Base-by-base conservation (phyloP, 2,329 filamentous ascomycete genomes). In the Phaeophleospora eucalypticola region DNA sequence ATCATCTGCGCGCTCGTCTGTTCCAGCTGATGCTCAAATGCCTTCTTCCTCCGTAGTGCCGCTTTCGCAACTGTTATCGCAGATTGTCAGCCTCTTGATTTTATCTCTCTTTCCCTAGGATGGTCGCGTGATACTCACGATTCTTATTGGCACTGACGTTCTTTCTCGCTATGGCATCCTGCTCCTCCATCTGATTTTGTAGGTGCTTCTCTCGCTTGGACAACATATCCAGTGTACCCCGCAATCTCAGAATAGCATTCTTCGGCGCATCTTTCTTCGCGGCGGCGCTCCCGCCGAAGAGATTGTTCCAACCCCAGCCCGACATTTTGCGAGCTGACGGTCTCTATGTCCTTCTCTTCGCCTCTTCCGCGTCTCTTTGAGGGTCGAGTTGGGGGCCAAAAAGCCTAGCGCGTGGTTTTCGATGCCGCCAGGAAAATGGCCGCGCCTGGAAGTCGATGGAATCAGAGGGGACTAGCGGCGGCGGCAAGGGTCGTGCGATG, bases 231-330 rank as follows among this genome's bases (percentile, higher is more conserved):
- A 97, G 79, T 74, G 96, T 91, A 64, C 85, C 80, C 60, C 93
- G 83, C 64, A 98, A 75, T 51, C 81, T 81, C 47, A 98, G 77
- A 63, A 98, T 98, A 59, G 93, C 93, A 76, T 95, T 93, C 80
- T 98, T 98, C 48, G 93, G 89, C 51, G 83, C 86, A 73, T 96
- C 89, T 75, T 94, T 95, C 78, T 89, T 88, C 73, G 89, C 84
- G 60, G 84, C 83, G 62, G 81, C 80, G 44, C 63, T 61, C 71
- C 91, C 89, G 68, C 96, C 95, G 89, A 90, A 96, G 3, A 65
- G 55, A 73, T 86, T 82, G 86, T 87, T 69, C 53, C 74, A 64
- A 49, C 73, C 72, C 73, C 73, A 76, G 61, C 71, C 63, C 40
- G 63, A 87, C 72, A 60, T 55, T 44, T 51, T 61, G 41, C 21